Base-by-base conservation (phyloP, 352 stramenopile genomes). In the Peronospora belbahrii region DNA sequence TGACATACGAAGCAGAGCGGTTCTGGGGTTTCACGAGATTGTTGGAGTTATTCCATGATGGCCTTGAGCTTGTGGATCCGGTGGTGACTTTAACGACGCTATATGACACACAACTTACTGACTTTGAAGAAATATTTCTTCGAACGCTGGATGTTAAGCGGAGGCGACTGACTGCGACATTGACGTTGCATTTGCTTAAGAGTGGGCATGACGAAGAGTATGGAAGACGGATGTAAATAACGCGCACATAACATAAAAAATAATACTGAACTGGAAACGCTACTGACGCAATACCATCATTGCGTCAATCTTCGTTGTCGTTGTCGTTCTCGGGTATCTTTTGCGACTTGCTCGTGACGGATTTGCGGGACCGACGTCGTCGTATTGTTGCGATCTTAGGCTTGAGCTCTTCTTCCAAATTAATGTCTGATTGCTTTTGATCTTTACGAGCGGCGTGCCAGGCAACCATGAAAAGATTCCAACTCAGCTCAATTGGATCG, bases 21-120 rank as follows among this genome's bases (percentile, higher is more conserved):
- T 92, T 89, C 35, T 92, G 80, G 80, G 83, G 77, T 46, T 71
- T 82, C 18, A 46, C 62, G n/a, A 59, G 68, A 17, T 53, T 88
- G 27, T 35, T 89, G 8, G 67, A 84, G 35, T 37, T 84, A 10
- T 68, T 88, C 13, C 52, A 78, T 23, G 65, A 83, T 18, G 69
- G 68, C 9, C 46, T 78, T 33, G 49, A 62, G 10, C 39, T 82
- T 3, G 54, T 85, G 17, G 72, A 83, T 4, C 58, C 72, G 3
- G 14, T 54, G 5, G 37, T 86, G 8, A 46, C 65, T 6, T 10
- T 68, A 10, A 43, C 70, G 13, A 49, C 47, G 24, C 27, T 86
- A 9, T 55, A 76, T 17, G 61, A 79, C 5, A 51, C 68, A 4
- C 62, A 53, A 10, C 56, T 74, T 13, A 10, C 37, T 6, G 75